Conservation (phyloP, 331 rosid genomes). For the Quercus phellos region DNA sequence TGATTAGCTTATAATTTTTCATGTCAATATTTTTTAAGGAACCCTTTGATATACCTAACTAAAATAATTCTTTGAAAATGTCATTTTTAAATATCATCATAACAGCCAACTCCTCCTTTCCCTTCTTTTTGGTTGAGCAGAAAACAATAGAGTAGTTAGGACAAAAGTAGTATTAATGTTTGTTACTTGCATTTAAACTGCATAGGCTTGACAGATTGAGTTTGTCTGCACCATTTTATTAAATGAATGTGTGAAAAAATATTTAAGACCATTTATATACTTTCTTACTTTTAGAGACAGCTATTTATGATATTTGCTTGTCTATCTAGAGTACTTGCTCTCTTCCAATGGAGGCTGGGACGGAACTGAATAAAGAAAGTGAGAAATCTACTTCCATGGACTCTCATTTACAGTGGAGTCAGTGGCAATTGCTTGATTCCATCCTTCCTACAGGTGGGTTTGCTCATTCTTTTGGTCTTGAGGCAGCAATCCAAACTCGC, state of each 20-base stretch:
- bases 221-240: not conserved
- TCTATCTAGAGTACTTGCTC: constrained; percentile 2
- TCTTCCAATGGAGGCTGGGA: constrained; percentile 11
- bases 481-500: constrained; percentile 73
- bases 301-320: not conserved
- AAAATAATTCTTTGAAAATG: too few species aligned
- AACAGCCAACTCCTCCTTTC: not conserved
- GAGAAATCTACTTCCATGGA: constrained; percentile 16
- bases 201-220: not conserved
- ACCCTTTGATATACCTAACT: too few species aligned
- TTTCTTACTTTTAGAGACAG: not conserved
- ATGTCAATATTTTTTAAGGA: not conserved
- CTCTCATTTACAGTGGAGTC: constrained; percentile 59
- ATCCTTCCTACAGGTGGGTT: constrained; percentile 92
- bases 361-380: constrained; percentile 27
- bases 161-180: not conserved
- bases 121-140: not conserved
- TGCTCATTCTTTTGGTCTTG: constrained; percentile 92
- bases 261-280: not conserved
- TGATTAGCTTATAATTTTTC: not conserved
- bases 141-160: too few species aligned
- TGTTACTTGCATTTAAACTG: not conserved
- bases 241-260: not conserved
- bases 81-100: not conserved
- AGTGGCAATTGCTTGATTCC: constrained; percentile 90